Conservation (phyloP, 225 moss, liverwort and hornwort species). For the Lunularia cruciata region DNA sequence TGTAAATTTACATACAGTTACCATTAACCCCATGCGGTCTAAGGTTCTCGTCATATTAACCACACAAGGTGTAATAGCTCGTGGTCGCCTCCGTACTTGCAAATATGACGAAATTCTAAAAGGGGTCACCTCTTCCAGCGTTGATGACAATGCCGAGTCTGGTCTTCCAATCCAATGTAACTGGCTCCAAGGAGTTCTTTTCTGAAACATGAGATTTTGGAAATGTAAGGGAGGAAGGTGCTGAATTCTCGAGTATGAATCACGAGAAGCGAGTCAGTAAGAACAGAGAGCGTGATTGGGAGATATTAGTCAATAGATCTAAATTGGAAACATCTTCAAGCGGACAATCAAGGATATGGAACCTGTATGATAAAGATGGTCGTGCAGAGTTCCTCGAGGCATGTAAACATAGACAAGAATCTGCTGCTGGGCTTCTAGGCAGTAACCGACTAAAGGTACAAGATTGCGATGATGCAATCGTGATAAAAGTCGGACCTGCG, state of each 20-base stretch:
- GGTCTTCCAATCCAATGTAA: not conserved
- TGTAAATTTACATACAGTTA: not conserved
- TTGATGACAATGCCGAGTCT: not conserved
- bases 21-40: not conserved
- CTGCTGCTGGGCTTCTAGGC: constrained; percentile 24
- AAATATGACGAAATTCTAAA: not conserved
- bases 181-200: no score
- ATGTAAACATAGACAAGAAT: constrained; percentile 37
- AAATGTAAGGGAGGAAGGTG: no score
- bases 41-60: no score
- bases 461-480: constrained; percentile 38
- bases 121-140: not conserved
- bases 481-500: constrained; percentile 31
- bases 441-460: constrained; percentile 35
- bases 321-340: not conserved
- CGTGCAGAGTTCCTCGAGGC: constrained; percentile 26
- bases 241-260: not conserved
- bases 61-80: not conserved
- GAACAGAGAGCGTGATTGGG: no score
- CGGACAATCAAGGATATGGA: not conserved
- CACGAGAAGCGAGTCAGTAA: not conserved
- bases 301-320: no score
- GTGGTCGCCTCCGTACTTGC: no score
- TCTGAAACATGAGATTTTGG: not conserved
- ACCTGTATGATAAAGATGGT: constrained; percentile 27